Evolutionary conservation across 2,329 filamentous ascomycete species (phyloP).

Genomic region (Colletotrichum spinosum): DNA sequence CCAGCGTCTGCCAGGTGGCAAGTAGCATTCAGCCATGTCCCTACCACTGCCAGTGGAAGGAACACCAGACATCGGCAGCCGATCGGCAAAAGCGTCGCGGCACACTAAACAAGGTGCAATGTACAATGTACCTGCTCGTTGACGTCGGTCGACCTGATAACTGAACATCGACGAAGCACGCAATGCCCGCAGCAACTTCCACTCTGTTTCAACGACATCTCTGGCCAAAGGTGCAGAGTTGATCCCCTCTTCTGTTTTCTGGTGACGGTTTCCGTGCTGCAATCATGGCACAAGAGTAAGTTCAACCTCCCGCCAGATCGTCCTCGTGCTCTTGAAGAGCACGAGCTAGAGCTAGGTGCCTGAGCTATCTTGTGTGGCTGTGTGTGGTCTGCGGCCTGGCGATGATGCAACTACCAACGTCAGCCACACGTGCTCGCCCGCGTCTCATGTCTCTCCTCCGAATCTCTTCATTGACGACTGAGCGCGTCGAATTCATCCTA

Average conservation of each 20-base stretch:
- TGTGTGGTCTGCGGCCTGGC: conserved; percentile 28
- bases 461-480: conserved; percentile 5
- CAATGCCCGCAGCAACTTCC: conserved; percentile 25
- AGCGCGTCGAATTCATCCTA: not conserved
- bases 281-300: conserved; percentile 35
- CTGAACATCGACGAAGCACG: conserved; percentile 33
- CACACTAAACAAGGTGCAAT: no score
- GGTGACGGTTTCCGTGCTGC: conserved; percentile 4
- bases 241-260: not conserved
- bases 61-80: conserved; percentile 28
- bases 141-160: conserved; percentile 24
- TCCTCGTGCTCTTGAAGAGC: conserved; percentile 12
- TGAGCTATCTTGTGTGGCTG: conserved; percentile 30
- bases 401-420: conserved; percentile 33
- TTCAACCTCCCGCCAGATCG: not conserved
- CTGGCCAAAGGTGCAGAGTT: conserved; percentile 22
- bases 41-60: conserved; percentile 16
- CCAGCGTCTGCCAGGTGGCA: no score
- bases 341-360: conserved; percentile 1
- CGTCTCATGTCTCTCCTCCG: conserved; percentile 19
- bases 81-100: conserved; percentile 30
- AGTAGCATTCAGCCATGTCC: not conserved
- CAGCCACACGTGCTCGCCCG: conserved; percentile 30
- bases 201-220: conserved; percentile 35
- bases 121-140: not conserved